Base-by-base conservation (phyloP, 169 alveolate species). In the Cryptosporidium xiaoi region DNA sequence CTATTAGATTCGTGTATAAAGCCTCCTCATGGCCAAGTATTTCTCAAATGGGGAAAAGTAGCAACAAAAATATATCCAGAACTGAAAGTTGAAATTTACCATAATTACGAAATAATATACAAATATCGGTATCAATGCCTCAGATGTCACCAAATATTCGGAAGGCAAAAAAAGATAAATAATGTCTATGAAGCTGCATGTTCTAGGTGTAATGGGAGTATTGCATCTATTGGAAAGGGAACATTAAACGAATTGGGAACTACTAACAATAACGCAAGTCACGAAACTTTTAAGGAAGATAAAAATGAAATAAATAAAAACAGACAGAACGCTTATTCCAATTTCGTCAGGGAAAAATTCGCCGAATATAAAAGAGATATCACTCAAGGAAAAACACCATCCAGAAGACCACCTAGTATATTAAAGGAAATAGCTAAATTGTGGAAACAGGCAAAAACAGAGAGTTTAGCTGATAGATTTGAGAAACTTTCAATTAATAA, bases 11-110 rank as follows among this genome's bases (percentile, higher is more conserved):
- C 62, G 27, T 77, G 87, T 62, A 77, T 46, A 12, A 77, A 60
- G 36, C 87, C 87, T 60, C 87, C 87, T 56, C 87, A 77, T 40
- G 87, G 87, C 7, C 87, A 77, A 24, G 29, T 77, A 40, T 77
- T 77, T 48, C 18, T 77, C n/a, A 77, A 77, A n/a, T 77, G 87
- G 87, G 87, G 87, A 60, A 77, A 77, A 44, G 29, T 77, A 62
- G 87, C 87, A 3, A 77, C 87, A 40, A 56, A 48, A 40, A 33
- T 60, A n/a, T 77, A 48, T 46, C 87, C 87, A 3, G 87, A 77
- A 6, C 50, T 77, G 7, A 77, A 77, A 46, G 87, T 77, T 62
- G 87, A 77, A 15, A 77, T 77, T 7, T 77, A 77, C 51, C 87
- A 77, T 40, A 77, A 62, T 40, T 77, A 77, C 24, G 87, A 77